Evolutionary conservation across 2,329 filamentous ascomycete species (phyloP).

Genomic region (Colletotrichum musae): DNA sequence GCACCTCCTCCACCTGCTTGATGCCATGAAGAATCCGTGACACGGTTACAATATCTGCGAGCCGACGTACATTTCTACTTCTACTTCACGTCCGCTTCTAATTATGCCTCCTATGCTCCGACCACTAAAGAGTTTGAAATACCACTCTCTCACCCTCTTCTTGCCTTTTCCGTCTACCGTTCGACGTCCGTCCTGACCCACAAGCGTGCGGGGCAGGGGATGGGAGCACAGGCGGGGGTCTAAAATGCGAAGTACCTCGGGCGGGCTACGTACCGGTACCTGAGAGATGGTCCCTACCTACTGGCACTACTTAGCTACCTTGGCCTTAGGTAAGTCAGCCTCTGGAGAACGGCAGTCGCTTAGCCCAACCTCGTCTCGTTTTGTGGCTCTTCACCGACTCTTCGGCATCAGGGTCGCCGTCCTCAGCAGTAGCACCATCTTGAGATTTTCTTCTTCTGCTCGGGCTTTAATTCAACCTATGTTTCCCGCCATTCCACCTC

Average conservation of each 20-base stretch:
- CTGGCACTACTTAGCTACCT: background rate
- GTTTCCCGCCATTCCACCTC: background rate
- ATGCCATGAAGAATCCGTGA: background rate
- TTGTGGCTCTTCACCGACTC: slow-evolving; percentile 25
- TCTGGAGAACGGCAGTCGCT: background rate
- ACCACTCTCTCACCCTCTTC: background rate
- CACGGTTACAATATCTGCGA: background rate
- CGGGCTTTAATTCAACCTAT: slow-evolving; percentile 2
- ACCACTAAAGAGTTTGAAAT: too few species aligned
- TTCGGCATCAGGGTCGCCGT: background rate
- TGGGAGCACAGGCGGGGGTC: background rate
- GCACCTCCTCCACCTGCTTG: slow-evolving; percentile 23
- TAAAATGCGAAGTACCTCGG: background rate
- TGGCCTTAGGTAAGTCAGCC: background rate
- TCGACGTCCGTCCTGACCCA: slow-evolving; percentile 7
- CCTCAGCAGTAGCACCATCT: background rate
- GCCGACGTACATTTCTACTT: too few species aligned
- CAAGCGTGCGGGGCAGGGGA: slow-evolving; percentile 20
- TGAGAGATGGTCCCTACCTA: too few species aligned
- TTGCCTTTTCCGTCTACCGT: background rate
- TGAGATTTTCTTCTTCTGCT: too few species aligned
- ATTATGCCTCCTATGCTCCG: too few species aligned
- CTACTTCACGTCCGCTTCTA: too few species aligned
- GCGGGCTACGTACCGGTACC: too few species aligned
- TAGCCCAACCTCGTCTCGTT: background rate